Percentiles rank a stretch among this genome's conserved stretches.
Conservation (phyloP, 2,329 filamentous ascomycete genomes). For the Penicillium psychrosexuale region DNA sequence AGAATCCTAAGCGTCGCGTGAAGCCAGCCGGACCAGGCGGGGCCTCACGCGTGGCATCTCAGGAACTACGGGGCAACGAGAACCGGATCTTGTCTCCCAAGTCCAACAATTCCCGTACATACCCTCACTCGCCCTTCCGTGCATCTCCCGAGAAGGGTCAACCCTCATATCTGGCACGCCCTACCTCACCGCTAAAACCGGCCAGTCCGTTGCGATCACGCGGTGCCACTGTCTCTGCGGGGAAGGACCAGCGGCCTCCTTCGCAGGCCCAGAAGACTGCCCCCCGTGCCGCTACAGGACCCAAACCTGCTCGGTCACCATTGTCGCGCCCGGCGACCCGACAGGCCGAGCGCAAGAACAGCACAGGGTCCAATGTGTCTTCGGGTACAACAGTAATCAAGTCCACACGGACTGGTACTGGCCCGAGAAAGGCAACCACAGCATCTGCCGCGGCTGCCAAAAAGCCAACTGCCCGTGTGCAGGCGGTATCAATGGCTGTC, state of each 20-base stretch:
- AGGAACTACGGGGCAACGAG: slow-evolving; percentile 46
- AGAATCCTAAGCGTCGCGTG: slow-evolving; percentile 68
- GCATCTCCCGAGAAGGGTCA: slow-evolving; percentile 42
- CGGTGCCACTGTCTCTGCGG: slow-evolving; percentile 25
- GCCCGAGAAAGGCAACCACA: slow-evolving; percentile 31
- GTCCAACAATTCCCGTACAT: slow-evolving; percentile 72
- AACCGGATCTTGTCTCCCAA: slow-evolving; percentile 73
- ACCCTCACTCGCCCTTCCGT: slow-evolving; percentile 56
- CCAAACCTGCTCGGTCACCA: slow-evolving; percentile 30
- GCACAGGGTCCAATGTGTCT: slow-evolving; percentile 38
- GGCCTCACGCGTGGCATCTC: slow-evolving; percentile 42
- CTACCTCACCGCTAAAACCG: slow-evolving; percentile 62
- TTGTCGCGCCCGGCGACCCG: slow-evolving; percentile 39
- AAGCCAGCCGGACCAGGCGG: slow-evolving; percentile 40
- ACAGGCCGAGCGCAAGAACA: slow-evolving; percentile 39
- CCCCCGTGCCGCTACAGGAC: slow-evolving; percentile 30
- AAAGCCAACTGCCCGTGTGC: slow-evolving; percentile 30
- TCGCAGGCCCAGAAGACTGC: slow-evolving; percentile 32
- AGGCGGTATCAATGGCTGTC: slow-evolving; percentile 34
- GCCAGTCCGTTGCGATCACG: slow-evolving; percentile 40
- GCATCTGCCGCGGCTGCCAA: slow-evolving; percentile 28
- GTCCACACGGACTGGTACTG: slow-evolving; percentile 27
- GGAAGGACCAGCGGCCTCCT: slow-evolving; percentile 27
- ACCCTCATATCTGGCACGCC: slow-evolving; percentile 56
- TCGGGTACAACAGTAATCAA: slow-evolving; percentile 40